Evolutionary conservation across 139 green algal species (phyloP).

Genomic region (Deuterostichococcus epilithicus): DNA sequence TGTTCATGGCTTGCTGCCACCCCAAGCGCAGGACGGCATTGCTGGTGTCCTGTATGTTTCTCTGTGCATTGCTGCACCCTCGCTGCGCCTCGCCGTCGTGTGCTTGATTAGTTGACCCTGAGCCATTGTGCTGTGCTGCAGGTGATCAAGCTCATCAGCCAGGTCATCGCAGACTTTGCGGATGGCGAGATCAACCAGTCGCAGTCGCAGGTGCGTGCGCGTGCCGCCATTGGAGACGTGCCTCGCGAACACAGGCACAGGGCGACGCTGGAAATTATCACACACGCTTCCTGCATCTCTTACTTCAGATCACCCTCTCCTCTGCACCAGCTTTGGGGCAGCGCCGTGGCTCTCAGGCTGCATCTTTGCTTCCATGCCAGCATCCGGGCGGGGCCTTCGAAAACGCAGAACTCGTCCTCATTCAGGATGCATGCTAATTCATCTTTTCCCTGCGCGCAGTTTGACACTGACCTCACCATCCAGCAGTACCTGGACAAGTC

Average conservation of each 20-base stretch:
- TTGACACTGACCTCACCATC: constrained; percentile 82
- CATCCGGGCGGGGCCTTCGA: too few relatives aligned
- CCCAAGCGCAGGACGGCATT: background rate
- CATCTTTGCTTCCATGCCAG: too few relatives aligned
- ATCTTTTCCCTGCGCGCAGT: constrained; percentile 50
- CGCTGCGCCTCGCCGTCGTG: too few relatives aligned
- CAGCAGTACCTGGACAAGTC: constrained; percentile 94
- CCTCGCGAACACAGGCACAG: too few relatives aligned
- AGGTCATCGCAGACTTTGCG: constrained; percentile 99
- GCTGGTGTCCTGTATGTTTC: background rate
- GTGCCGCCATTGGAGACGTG: too few relatives aligned
- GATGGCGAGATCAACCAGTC: constrained; percentile 97
- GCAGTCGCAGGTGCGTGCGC: background rate
- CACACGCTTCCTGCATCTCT: too few relatives aligned
- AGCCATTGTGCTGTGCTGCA: constrained; percentile 35
- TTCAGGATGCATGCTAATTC: background rate
- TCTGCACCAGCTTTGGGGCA: too few relatives aligned
- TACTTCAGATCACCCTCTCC: too few relatives aligned
- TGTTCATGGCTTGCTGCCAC: background rate
- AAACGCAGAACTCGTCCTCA: too few relatives aligned
- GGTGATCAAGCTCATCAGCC: constrained; percentile 97
- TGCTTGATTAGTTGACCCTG: background rate
- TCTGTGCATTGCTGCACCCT: background rate
- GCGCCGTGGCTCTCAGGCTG: too few relatives aligned
- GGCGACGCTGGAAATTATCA: too few relatives aligned